Evolutionary conservation across 352 stramenopile genomes (phyloP).

Genomic region (Globisporangium recalcitrans): DNA sequence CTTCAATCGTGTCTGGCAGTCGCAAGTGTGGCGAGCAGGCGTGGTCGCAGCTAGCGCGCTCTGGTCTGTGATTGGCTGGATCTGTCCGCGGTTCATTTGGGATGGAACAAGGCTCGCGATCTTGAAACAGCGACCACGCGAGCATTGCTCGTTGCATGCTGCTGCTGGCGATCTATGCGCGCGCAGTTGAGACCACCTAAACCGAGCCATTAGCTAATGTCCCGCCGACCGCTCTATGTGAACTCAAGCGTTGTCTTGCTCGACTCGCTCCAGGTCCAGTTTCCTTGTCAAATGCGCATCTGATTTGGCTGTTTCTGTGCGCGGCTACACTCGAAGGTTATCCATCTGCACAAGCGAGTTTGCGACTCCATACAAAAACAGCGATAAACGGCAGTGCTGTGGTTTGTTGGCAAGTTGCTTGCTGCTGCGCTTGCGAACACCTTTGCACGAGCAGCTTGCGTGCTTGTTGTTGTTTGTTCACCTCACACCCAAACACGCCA

Average conservation of each 20-base stretch:
- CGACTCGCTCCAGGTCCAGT: not conserved
- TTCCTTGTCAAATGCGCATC: slow-evolving; percentile 1
- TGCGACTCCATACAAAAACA: not conserved
- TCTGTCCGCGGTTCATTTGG: no score
- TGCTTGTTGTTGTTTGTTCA: not conserved
- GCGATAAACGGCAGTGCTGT: not conserved
- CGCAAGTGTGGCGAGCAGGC: not conserved
- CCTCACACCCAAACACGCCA: not conserved
- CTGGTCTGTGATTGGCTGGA: not conserved
- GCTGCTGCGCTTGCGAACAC: not conserved
- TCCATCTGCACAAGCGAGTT: not conserved
- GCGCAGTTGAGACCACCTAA: not conserved
- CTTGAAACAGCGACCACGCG: no score
- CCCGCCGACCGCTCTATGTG: not conserved
- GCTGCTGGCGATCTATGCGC: not conserved
- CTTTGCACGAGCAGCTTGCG: no score
- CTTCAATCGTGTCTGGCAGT: not conserved
- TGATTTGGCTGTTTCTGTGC: slow-evolving; percentile 7
- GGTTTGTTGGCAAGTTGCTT: not conserved
- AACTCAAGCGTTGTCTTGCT: not conserved
- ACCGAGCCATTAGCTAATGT: slow-evolving; percentile 6
- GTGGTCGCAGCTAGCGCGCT: not conserved
- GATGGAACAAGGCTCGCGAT: no score
- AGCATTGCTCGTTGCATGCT: not conserved
- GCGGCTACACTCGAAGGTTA: not conserved